Evolutionary conservation across 768 basidiomycete species (phyloP).

Genomic region (Macrolepiota dolichaula): DNA sequence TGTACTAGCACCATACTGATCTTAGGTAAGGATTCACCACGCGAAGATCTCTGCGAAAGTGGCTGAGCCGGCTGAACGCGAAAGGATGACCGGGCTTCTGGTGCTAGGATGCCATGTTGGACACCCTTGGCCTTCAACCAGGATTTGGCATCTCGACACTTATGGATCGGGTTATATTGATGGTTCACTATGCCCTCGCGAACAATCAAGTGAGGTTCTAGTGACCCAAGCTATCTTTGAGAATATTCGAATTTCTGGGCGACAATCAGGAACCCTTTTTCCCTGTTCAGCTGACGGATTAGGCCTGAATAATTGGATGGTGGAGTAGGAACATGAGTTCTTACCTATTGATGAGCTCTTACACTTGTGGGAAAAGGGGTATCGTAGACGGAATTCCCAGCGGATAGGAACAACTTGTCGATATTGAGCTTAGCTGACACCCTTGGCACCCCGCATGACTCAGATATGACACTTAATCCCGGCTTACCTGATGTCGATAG

Average conservation of each 20-base stretch:
- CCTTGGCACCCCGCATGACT: too few species aligned
- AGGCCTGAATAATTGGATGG: neutral
- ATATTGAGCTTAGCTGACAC: too few species aligned
- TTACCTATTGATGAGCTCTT: neutral
- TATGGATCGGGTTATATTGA: too few species aligned
- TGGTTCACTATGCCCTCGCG: too few species aligned
- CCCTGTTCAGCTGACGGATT: neutral
- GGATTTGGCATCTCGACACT: too few species aligned
- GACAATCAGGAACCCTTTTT: neutral
- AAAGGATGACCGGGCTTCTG: neutral
- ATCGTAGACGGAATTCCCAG: neutral
- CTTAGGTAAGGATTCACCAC: too few species aligned
- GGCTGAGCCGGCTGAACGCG: neutral
- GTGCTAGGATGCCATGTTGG: neutral
- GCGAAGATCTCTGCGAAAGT: neutral
- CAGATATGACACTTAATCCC: neutral
- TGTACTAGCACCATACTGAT: too few species aligned
- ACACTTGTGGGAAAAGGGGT: neutral
- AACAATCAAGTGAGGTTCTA: neutral
- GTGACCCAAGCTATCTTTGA: neutral
- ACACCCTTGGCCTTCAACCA: neutral
- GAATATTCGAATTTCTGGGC: neutral
- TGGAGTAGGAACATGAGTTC: neutral
- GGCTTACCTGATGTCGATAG: neutral
- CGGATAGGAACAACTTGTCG: neutral